Conservation (phyloP, 1,284 basidiomycete species). For the Leccinum pallidistipes region DNA sequence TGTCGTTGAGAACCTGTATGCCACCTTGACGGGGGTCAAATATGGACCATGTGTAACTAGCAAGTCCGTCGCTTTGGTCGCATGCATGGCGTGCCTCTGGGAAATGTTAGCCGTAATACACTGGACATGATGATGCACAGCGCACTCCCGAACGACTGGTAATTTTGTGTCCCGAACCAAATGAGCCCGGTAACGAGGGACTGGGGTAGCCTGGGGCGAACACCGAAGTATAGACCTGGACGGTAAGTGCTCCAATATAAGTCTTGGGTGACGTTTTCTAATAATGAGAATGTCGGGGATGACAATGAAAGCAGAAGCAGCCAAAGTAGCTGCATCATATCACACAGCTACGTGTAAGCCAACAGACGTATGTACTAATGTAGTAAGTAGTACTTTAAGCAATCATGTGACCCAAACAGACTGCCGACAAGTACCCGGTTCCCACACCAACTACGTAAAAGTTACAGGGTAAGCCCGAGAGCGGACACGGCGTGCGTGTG, state of each 20-base stretch:
- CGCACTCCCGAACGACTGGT: slow-evolving; percentile 66
- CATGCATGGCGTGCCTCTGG: slow-evolving; percentile 85
- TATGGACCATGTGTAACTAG: slow-evolving; percentile 83
- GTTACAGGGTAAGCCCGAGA: not conserved
- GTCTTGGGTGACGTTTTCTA: slow-evolving; percentile 52
- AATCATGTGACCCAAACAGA: slow-evolving; percentile 15
- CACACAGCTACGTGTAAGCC: not conserved
- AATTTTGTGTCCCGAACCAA: slow-evolving; percentile 89
- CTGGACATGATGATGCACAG: slow-evolving; percentile 15
- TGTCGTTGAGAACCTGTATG: slow-evolving; percentile 81
- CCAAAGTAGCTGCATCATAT: slow-evolving; percentile 28
- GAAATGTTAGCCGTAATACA: slow-evolving; percentile 6
- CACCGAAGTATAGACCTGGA: slow-evolving; percentile 91
- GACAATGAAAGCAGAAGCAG: slow-evolving; percentile 32
- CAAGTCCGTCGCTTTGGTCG: slow-evolving; percentile 82
- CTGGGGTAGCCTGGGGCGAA: slow-evolving; percentile 81
- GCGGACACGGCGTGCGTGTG: not conserved
- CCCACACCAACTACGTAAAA: not conserved
- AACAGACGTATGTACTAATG: not conserved
- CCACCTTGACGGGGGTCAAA: slow-evolving; percentile 88
- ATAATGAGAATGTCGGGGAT: slow-evolving; percentile 13
- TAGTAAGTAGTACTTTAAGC: not conserved
- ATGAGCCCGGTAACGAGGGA: slow-evolving; percentile 90
- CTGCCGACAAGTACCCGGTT: not conserved
- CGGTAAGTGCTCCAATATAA: slow-evolving; percentile 91